These are phyloP conservation scores for Xylaria arbuscula DNA, from an alignment of 2,329 filamentous ascomycete species.

Conservation along the genomic window DNA sequence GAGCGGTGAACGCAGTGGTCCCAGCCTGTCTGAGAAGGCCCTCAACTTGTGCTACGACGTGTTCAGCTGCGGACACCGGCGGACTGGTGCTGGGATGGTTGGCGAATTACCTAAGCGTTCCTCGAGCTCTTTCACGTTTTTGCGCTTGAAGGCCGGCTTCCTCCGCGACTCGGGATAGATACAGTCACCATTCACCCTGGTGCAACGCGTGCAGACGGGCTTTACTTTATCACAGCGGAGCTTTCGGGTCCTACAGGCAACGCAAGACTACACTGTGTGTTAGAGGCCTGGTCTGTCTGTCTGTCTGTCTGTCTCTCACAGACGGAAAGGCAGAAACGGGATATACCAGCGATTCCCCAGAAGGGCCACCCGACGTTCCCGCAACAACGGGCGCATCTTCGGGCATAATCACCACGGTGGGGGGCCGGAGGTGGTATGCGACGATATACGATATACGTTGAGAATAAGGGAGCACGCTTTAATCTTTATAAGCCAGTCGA, in stretches of 20 bases:
- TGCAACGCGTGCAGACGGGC: constrained; percentile 84
- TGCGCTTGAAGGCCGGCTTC: constrained; percentile 87
- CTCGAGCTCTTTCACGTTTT: constrained; percentile 91
- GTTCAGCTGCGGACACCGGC: constrained; percentile 32
- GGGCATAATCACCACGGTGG: constrained; percentile 38
- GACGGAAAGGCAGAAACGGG: constrained; percentile 22
- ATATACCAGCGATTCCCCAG: constrained; percentile 46
- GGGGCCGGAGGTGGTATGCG: neutral
- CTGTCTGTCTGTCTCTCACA: constrained; percentile 22
- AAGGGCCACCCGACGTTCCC: constrained; percentile 31
- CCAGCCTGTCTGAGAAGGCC: constrained; percentile 77
- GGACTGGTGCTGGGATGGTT: neutral
- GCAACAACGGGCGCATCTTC: constrained; percentile 38
- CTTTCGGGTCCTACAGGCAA: constrained; percentile 81
- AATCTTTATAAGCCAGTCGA: neutral
- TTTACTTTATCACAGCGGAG: constrained; percentile 85
- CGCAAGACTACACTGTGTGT: constrained; percentile 43
- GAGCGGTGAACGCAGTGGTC: constrained; percentile 32
- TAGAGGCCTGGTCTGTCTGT: constrained; percentile 31
- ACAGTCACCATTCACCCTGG: constrained; percentile 79
- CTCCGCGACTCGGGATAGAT: constrained; percentile 89
- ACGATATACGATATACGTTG: neutral
- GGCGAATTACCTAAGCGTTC: constrained; percentile 77
- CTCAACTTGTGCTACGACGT: constrained; percentile 79
- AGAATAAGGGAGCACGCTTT: neutral